Evolutionary conservation across 192 early-diverging fungal genomes (phyloP).

Genomic region (Allomyces macrogynus): DNA sequence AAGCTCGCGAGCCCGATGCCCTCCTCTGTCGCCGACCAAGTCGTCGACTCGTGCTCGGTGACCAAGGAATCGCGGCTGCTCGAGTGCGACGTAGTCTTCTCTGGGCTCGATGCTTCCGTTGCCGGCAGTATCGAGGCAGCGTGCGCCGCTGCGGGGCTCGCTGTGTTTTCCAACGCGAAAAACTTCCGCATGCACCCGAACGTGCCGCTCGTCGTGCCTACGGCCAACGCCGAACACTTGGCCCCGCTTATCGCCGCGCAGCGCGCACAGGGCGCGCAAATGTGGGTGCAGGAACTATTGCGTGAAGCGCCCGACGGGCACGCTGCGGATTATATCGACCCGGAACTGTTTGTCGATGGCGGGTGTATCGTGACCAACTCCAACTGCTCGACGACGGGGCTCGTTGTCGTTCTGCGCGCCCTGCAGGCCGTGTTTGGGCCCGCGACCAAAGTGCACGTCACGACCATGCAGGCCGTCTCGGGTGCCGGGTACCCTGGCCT

Average conservation of each 20-base stretch:
- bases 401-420: constrained; percentile 74
- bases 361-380: constrained; percentile 92
- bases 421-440: constrained; percentile 85
- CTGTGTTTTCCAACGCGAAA: constrained; percentile 89
- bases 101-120: constrained; percentile 80
- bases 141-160: constrained; percentile 69
- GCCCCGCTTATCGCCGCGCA: constrained; percentile 21
- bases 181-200: constrained; percentile 78
- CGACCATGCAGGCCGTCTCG: constrained; percentile 88
- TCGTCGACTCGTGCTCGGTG: constrained; percentile 48
- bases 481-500: constrained; percentile 98
- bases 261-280: constrained; percentile 9
- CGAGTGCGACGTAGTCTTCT: constrained; percentile 80
- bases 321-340: background rate
- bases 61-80: constrained; percentile 27
- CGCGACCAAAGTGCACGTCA: constrained; percentile 54
- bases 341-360: background rate
- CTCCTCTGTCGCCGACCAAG: constrained; percentile 21
- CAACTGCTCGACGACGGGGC: constrained; percentile 96
- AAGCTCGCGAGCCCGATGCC: constrained; percentile 70
- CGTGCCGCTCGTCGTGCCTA: constrained; percentile 84
- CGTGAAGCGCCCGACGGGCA: background rate
- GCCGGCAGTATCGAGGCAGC: constrained; percentile 86
- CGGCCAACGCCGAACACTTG: constrained; percentile 78
- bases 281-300: background rate